A percentile compares a stretch with the other conserved stretches of the same genome.
phyloP scores from a whole-genome alignment of 129 eudicot species.

The Lactuca saligna region DNA sequence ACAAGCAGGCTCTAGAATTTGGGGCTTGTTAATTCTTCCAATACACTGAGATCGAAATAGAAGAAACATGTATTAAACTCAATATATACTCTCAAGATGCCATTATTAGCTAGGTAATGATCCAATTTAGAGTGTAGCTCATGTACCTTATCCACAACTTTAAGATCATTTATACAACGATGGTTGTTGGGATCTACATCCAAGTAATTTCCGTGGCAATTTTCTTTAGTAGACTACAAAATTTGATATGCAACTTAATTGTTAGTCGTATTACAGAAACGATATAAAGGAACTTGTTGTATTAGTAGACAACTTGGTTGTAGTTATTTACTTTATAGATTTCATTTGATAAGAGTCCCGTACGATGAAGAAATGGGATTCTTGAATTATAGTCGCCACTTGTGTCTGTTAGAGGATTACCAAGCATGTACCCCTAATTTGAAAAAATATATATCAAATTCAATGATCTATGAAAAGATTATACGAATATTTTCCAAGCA shows the following conservation, averaged over 20 bases:
- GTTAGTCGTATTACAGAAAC: background rate
- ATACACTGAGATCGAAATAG: constrained; percentile 19
- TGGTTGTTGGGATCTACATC: constrained; percentile 34
- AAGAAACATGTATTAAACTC: background rate
- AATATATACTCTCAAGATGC: background rate
- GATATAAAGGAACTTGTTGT: background rate
- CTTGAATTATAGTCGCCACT: constrained; percentile 20
- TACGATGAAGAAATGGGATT: constrained; percentile 18
- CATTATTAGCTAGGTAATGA: background rate
- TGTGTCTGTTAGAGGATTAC: constrained; percentile 22
- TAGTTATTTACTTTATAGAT: constrained; percentile 29
- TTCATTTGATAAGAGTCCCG: constrained; percentile 29
- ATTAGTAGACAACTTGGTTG: background rate
- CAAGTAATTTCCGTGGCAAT: constrained; percentile 33
- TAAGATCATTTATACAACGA: constrained; percentile 22
- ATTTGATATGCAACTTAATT: background rate
- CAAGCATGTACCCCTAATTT: constrained; percentile 28
- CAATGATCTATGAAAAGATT: background rate
- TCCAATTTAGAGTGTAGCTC: background rate
- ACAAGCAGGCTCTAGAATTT: constrained; percentile 36
- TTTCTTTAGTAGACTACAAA: constrained; percentile 24
- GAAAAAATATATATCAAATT: background rate
- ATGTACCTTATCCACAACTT: constrained; percentile 26
- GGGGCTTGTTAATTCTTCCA: background rate
- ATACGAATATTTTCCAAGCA: too few species aligned